A percentile compares a stretch with the other conserved stretches of the same genome.
These are phyloP conservation scores for Aspergillus ustus DNA, from an alignment of 2,329 filamentous ascomycete genomes.

Conservation along the genomic window DNA sequence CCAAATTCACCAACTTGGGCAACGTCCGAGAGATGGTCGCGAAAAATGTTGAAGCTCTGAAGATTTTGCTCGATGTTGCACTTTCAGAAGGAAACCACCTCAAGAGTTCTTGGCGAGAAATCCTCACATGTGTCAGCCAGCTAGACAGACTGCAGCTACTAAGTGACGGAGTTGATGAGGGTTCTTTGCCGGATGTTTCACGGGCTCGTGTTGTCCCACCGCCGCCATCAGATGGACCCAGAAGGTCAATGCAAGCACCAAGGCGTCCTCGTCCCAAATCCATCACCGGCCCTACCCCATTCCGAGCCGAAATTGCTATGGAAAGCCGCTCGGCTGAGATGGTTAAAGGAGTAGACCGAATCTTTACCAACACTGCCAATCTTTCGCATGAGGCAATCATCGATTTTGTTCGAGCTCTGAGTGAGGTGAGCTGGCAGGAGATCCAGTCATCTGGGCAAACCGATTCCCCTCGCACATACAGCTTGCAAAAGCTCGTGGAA, in stretches of 20 bases:
- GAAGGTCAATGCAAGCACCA: constrained; percentile 66
- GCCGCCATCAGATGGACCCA: constrained; percentile 58
- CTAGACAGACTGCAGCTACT: constrained; percentile 94
- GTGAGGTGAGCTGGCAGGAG: constrained; percentile 98
- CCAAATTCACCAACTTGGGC: constrained; percentile 93
- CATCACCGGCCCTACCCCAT: constrained; percentile 56
- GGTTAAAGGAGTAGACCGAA: constrained; percentile 88
- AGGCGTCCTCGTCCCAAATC: constrained; percentile 55
- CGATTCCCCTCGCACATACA: constrained; percentile 94
- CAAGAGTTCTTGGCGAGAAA: constrained; percentile 90
- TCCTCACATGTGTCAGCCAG: constrained; percentile 93
- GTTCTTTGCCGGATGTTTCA: constrained; percentile 87
- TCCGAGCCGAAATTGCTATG: constrained; percentile 80
- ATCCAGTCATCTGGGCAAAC: constrained; percentile 97
- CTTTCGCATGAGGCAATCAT: constrained; percentile 93
- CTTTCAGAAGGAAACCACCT: constrained; percentile 90
- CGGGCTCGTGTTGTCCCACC: constrained; percentile 73
- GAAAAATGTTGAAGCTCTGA: constrained; percentile 94
- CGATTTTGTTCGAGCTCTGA: constrained; percentile 88
- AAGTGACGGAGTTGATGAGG: constrained; percentile 91
- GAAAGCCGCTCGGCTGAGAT: constrained; percentile 93
- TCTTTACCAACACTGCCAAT: constrained; percentile 95
- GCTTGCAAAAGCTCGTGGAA: constrained; percentile 95
- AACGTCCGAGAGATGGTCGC: constrained; percentile 93
- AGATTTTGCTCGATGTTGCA: constrained; percentile 87